These are phyloP conservation scores for Syzygium malaccense DNA, from an alignment of 441 rosid species.

Conservation along the genomic window DNA sequence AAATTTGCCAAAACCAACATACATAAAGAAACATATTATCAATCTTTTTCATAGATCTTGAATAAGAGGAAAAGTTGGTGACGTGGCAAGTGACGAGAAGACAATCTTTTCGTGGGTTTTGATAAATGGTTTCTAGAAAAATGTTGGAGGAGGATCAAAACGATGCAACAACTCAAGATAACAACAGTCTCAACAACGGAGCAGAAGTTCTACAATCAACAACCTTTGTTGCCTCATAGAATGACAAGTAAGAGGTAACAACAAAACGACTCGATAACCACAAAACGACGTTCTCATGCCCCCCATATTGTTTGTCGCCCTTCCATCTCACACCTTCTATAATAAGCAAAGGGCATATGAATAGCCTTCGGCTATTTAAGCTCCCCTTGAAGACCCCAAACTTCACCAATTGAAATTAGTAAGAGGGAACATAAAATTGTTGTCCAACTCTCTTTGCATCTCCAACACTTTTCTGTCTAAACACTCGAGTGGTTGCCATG, in stretches of 20 bases:
- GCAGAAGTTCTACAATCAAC: not conserved
- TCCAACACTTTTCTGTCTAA: fast-evolving
- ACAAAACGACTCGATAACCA: not conserved
- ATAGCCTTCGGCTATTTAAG: not conserved
- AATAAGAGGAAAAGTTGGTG: not conserved
- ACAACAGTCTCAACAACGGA: not conserved
- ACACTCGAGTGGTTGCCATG: not conserved
- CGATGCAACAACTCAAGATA: not conserved
- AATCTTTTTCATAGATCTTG: not conserved
- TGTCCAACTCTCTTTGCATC: not conserved
- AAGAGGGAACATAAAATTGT: not conserved
- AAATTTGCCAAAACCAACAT: not conserved
- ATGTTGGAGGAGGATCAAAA: not conserved
- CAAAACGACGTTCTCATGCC: not conserved
- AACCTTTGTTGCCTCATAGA: not conserved
- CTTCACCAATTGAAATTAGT: not conserved
- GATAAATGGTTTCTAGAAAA: not conserved
- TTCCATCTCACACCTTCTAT: not conserved
- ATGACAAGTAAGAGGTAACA: not conserved
- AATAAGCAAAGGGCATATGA: not conserved
- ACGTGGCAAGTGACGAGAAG: not conserved
- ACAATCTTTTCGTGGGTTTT: not conserved
- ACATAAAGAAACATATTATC: not conserved
- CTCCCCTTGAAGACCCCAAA: not conserved
- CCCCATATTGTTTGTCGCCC: not conserved